These are phyloP conservation scores for Phaeomoniella chlamydospora DNA, from an alignment of 2,329 filamentous ascomycete genomes.

Conservation along the genomic window DNA sequence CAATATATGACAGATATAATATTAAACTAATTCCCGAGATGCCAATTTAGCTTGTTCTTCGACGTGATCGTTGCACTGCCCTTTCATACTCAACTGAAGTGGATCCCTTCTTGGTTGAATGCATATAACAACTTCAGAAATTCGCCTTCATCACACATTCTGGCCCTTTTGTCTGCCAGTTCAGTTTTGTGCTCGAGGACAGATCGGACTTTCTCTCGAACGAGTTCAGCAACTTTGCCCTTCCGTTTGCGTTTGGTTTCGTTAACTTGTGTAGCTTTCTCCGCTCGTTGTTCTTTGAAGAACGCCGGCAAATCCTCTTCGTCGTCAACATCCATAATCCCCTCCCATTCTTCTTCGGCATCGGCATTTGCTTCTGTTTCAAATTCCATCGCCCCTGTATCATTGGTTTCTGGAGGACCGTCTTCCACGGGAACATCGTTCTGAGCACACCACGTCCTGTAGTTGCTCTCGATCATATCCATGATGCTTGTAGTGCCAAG, in stretches of 20 bases:
- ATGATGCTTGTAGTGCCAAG: conserved; percentile 68
- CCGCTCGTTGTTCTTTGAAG: conserved; percentile 50
- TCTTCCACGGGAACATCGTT: conserved; percentile 71
- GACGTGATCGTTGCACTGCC: no score
- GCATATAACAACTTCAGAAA: conserved; percentile 69
- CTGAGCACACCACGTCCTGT: conserved; percentile 77
- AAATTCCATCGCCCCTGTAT: conserved; percentile 19
- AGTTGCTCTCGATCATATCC: conserved; percentile 74
- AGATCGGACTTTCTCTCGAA: conserved; percentile 74
- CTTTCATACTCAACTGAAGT: conserved; percentile 67
- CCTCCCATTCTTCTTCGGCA: conserved; percentile 32
- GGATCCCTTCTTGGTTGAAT: conserved; percentile 86
- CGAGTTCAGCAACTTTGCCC: conserved; percentile 64
- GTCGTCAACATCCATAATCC: conserved; percentile 35
- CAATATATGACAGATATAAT: conserved; percentile 1
- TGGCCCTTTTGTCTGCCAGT: conserved; percentile 65
- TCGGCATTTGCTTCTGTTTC: conserved; percentile 15
- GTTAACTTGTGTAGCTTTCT: conserved; percentile 22
- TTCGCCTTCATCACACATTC: conserved; percentile 84
- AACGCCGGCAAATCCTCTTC: conserved; percentile 66
- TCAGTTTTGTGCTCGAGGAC: conserved; percentile 71
- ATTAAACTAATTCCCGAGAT: no score
- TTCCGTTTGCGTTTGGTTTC: conserved; percentile 53
- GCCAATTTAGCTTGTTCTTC: no score
- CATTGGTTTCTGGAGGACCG: conserved; percentile 24